These are phyloP conservation scores for Entelexis sorbosivorans DNA, from an alignment of 1,139 yeast genomes.

Conservation along the genomic window DNA sequence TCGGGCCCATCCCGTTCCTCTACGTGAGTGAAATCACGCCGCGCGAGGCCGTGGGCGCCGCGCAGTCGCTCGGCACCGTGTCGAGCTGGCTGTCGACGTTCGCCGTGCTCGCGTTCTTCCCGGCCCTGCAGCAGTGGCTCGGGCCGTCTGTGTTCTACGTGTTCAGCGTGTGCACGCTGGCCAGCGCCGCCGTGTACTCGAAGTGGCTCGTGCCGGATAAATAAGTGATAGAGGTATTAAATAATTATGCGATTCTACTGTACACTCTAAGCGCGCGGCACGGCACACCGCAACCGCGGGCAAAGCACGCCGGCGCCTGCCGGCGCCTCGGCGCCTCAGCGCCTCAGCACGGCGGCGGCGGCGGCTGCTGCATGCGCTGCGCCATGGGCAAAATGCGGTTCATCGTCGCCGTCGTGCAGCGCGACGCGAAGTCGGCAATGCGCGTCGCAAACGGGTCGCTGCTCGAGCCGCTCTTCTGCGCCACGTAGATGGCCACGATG, in stretches of 20 bases:
- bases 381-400: slow-evolving; percentile 16
- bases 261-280: background rate
- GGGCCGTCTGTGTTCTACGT: slow-evolving; percentile 76
- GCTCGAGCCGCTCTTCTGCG: slow-evolving; percentile 14
- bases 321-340: too few species aligned
- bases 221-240: background rate
- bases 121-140: slow-evolving; percentile 48
- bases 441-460: slow-evolving; percentile 9
- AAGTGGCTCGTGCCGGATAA: slow-evolving; percentile 8
- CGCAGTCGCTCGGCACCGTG: slow-evolving; percentile 87
- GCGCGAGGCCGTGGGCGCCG: slow-evolving; percentile 63
- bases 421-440: slow-evolving; percentile 9
- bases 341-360: background rate
- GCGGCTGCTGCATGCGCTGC: slow-evolving; percentile 4
- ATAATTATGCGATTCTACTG: background rate
- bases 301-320: too few species aligned
- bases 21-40: slow-evolving; percentile 84
- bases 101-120: slow-evolving; percentile 68
- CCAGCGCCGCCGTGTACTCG: slow-evolving; percentile 12
- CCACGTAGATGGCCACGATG: slow-evolving; percentile 12
- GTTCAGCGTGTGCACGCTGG: slow-evolving; percentile 38
- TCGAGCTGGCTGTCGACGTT: slow-evolving; percentile 90
- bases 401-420: slow-evolving; percentile 1
- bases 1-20: slow-evolving; percentile 91
- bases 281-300: too few species aligned